A percentile compares a stretch with the other conserved stretches of the same genome.
These are phyloP conservation scores for Piper longum DNA, from an alignment of 164 flowering plant genomes.

Conservation along the genomic window DNA sequence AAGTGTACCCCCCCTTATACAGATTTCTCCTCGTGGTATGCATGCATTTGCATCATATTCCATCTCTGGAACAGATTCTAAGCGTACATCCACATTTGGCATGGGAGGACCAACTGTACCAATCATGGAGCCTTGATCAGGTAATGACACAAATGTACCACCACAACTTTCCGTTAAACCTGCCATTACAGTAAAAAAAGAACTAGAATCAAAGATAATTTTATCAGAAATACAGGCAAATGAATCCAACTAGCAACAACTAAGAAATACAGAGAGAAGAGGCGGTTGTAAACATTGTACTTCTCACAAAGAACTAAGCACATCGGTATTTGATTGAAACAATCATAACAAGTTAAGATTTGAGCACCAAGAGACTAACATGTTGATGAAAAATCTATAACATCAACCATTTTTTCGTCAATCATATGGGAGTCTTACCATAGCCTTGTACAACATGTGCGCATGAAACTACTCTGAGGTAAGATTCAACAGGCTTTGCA, in stretches of 20 bases:
- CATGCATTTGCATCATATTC: conserved; percentile 75
- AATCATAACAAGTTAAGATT: background rate
- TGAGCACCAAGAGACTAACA: too few relatives aligned
- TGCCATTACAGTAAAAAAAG: conserved; percentile 14
- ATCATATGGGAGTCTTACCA: conserved; percentile 31
- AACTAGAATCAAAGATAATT: background rate
- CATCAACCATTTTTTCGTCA: background rate
- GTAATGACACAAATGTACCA: conserved; percentile 74
- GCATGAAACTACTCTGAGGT: conserved; percentile 80
- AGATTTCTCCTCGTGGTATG: conserved; percentile 85
- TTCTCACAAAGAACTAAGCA: background rate
- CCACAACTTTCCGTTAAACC: conserved; percentile 97
- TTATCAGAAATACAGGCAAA: too few relatives aligned
- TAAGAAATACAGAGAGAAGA: too few relatives aligned
- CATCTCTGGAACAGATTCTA: conserved; percentile 99
- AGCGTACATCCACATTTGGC: conserved; percentile 76
- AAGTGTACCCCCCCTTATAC: conserved; percentile 62
- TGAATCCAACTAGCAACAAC: background rate
- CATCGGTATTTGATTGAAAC: background rate
- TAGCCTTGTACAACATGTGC: conserved; percentile 95
- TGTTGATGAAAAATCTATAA: too few relatives aligned
- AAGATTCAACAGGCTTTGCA: conserved; percentile 66
- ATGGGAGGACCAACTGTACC: conserved; percentile 97
- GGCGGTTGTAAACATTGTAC: too few relatives aligned
- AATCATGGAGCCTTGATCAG: conserved; percentile 65